Percentiles rank a stretch among this genome's conserved stretches.
Conservation (phyloP, 768 basidiomycete genomes). For the Leccinum boreale region DNA sequence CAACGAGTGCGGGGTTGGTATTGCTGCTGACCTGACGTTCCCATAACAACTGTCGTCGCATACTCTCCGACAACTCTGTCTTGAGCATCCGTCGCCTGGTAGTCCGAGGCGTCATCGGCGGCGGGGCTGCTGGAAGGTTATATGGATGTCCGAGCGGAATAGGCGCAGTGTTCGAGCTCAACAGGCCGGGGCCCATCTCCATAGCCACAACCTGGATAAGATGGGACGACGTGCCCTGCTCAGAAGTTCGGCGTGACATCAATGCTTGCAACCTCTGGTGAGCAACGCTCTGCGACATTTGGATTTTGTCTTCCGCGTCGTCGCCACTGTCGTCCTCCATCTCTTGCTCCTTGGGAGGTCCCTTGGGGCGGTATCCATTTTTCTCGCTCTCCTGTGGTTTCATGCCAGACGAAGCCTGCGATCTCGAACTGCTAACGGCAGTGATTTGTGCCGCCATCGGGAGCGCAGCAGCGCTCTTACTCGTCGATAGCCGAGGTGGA, state of each 20-base stretch:
- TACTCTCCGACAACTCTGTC: slow-evolving; percentile 80
- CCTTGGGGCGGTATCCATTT: slow-evolving; percentile 59
- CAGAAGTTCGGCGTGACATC: slow-evolving; percentile 43
- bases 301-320: slow-evolving; percentile 47
- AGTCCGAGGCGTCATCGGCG: slow-evolving; percentile 81
- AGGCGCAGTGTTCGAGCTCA: slow-evolving; percentile 41
- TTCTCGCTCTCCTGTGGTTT: slow-evolving; percentile 28
- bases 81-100: slow-evolving; percentile 81
- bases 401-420: slow-evolving; percentile 18
- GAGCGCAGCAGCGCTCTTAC: slow-evolving; percentile 57
- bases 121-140: slow-evolving; percentile 61
- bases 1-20: slow-evolving; percentile 41
- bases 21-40: slow-evolving; percentile 63
- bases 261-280: slow-evolving; percentile 63
- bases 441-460: slow-evolving; percentile 55
- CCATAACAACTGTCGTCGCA: slow-evolving; percentile 80
- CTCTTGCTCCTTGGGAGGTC: slow-evolving; percentile 60
- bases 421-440: slow-evolving; percentile 32
- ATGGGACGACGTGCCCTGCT: slow-evolving; percentile 22
- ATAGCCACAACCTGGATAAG: slow-evolving; percentile 16
- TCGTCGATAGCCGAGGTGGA: slow-evolving; percentile 40
- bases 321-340: slow-evolving; percentile 63
- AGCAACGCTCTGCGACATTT: slow-evolving; percentile 65
- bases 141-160: slow-evolving; percentile 66
- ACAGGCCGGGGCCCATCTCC: slow-evolving; percentile 18